Evolutionary conservation across 2,329 filamentous ascomycete genomes (phyloP).

Genomic region (Penicillium sp.): DNA sequence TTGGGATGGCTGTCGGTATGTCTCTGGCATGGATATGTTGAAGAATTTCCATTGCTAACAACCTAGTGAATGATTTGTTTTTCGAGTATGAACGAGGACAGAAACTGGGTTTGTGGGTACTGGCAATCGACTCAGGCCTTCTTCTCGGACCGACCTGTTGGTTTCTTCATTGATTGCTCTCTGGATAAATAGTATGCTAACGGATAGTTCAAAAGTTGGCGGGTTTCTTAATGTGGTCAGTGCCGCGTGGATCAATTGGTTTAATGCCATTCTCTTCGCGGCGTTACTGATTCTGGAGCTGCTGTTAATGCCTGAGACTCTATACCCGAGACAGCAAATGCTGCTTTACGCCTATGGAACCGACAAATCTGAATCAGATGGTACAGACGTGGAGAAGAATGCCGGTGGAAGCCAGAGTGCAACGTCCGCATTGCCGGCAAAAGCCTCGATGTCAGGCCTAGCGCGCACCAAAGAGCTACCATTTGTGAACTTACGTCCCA

Average conservation of each 20-base stretch:
- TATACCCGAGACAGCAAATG: slow-evolving; percentile 55
- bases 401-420: too few species aligned
- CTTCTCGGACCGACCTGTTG: slow-evolving; percentile 49
- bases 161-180: slow-evolving; percentile 9
- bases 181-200: neutral
- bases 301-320: slow-evolving; percentile 54
- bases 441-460: slow-evolving; percentile 18
- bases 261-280: slow-evolving; percentile 54
- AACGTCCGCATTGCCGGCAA: slow-evolving; percentile 26
- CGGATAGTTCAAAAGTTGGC: slow-evolving; percentile 42
- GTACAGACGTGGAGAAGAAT: too few species aligned
- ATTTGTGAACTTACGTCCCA: slow-evolving; percentile 46
- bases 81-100: slow-evolving; percentile 57
- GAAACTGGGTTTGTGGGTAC: slow-evolving; percentile 57
- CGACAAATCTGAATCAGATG: too few species aligned
- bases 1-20: slow-evolving; percentile 52
- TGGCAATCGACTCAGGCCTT: slow-evolving; percentile 55
- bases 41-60: too few species aligned
- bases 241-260: slow-evolving; percentile 55
- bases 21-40: too few species aligned
- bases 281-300: slow-evolving; percentile 50
- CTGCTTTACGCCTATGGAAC: slow-evolving; percentile 29
- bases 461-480: slow-evolving; percentile 45
- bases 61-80: slow-evolving; percentile 52
- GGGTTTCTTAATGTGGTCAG: slow-evolving; percentile 52